Evolutionary conservation across 208 protist genomes (phyloP), one percentile per base, ranked within the genome.

Genomic region (Kentomonas sorsogonicus): DNA sequence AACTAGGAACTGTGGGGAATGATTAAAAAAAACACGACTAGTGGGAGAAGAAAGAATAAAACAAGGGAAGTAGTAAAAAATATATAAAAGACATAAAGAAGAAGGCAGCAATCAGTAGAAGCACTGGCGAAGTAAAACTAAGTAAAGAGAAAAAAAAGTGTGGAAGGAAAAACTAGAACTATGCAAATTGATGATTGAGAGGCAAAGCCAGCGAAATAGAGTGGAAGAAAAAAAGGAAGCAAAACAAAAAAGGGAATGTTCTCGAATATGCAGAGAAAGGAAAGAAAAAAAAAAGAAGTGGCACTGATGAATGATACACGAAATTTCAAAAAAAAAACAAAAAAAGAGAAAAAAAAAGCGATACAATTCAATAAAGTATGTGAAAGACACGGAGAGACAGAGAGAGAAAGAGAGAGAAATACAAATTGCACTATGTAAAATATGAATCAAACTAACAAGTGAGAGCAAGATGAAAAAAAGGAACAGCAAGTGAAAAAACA

Each of bases 251-350:
- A 33, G 4, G 11, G 7, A 26, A 13, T 48, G n/a, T 25, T 13
- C 43, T 48, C 36, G 16, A 30, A 44, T 4, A 38, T 7, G 13
- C 5, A 44, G 36, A 47, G n/a, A 46, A 27, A n/a, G 46, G 25
- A 53, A 59, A 54, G 30, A 70, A 60, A 57, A 60, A 65, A 70
- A 65, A 51, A 31, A 51, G 53, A 16, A 52, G 44, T 16, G 15
- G 23, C 16, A 62, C 20, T 22, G 27, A 53, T 23, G 41, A 50
- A 1, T 53, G 52, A 3, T 23, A 62, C 50, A 53, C 6, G 13
- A 39, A 13, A 6, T 13, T 16, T 16, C 34, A 39, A 39, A 6
- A 39, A 20, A 7, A 53, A 20, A 6, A 48, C 43, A 48, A 16
- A 7, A 48, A 48, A 6, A 48, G 29, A 53, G 5, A 53, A 23